Percentiles rank a stretch among this genome's conserved stretches.
phyloP scores from a whole-genome alignment of 225 moss, liverwort and hornwort genomes.

The Bryoerythrophyllum caledonicum region DNA sequence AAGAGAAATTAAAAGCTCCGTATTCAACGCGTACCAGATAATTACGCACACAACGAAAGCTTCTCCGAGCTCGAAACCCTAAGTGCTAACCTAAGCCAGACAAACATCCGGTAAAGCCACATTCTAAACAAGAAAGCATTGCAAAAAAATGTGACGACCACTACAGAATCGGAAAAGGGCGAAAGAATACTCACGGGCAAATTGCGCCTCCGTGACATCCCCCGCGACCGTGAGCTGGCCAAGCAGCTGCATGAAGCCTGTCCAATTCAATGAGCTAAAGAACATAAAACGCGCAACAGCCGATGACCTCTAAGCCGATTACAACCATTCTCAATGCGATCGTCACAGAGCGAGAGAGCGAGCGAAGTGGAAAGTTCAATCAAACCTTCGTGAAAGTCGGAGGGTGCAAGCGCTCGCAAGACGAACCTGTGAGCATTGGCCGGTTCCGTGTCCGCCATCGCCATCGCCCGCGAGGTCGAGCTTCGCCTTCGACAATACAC shows the following conservation, averaged over 20 bases:
- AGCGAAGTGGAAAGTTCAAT: not conserved
- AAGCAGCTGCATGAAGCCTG: slow-evolving; percentile 82
- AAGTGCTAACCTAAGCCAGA: not conserved
- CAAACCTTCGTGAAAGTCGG: slow-evolving; percentile 35
- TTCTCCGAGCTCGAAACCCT: slow-evolving; percentile 13
- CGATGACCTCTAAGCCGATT: not conserved
- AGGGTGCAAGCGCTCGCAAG: slow-evolving; percentile 31
- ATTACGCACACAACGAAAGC: not conserved
- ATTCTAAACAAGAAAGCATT: not conserved
- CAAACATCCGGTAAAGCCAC: not conserved
- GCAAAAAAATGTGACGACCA: not conserved
- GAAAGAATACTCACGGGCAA: slow-evolving; percentile 46
- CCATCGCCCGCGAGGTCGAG: not conserved
- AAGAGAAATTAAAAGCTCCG: not conserved
- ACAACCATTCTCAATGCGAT: not conserved
- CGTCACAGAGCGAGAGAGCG: not conserved
- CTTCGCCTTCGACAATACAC: not conserved
- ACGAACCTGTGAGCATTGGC: slow-evolving; percentile 27
- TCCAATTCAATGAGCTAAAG: slow-evolving; percentile 9
- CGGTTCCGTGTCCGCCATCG: slow-evolving; percentile 24
- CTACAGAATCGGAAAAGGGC: not conserved
- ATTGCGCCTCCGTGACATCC: slow-evolving; percentile 57
- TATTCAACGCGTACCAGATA: not conserved
- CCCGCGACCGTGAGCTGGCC: slow-evolving; percentile 79
- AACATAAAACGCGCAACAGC: not conserved